Evolutionary conservation across 2,329 filamentous ascomycete species (phyloP).

Genomic region (Aspergillus sp.): DNA sequence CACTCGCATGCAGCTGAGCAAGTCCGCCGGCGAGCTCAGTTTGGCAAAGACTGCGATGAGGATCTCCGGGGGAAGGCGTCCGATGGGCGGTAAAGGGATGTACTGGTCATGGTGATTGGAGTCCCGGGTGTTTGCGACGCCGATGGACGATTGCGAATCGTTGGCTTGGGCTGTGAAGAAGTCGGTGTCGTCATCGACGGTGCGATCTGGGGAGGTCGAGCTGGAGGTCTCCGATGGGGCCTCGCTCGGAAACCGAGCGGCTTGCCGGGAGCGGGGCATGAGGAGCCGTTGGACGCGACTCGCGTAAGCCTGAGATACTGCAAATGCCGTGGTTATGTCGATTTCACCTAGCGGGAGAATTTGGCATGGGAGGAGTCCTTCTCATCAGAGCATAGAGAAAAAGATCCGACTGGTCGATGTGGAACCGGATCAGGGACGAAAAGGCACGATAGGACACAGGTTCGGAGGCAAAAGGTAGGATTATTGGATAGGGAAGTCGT

Average conservation of each 20-base stretch:
- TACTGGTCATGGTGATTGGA: constrained; percentile 57
- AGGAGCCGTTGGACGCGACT: constrained; percentile 6
- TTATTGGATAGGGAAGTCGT: too few relatives aligned
- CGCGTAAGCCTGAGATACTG: constrained; percentile 1
- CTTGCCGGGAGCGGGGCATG: constrained; percentile 38
- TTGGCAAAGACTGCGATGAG: constrained; percentile 90
- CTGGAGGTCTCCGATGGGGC: constrained; percentile 43
- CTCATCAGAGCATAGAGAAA: not conserved
- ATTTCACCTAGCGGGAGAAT: constrained; percentile 7
- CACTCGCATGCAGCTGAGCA: constrained; percentile 88
- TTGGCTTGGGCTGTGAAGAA: constrained; percentile 80
- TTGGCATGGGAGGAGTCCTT: not conserved
- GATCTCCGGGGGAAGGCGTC: constrained; percentile 86
- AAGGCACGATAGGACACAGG: not conserved
- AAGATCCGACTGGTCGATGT: not conserved
- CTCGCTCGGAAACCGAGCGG: constrained; percentile 38
- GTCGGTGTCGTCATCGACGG: constrained; percentile 85
- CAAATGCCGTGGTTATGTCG: constrained; percentile 2
- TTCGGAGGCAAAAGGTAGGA: too few relatives aligned
- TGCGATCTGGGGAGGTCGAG: constrained; percentile 49
- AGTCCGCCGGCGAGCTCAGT: constrained; percentile 70
- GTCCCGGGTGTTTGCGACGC: constrained; percentile 72
- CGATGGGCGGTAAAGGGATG: constrained; percentile 59
- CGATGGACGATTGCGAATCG: constrained; percentile 89
- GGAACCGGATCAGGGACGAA: not conserved